Evolutionary conservation across 768 basidiomycete species (phyloP), one percentile per base, ranked within the genome.

Genomic region (Fibroporia radiculosa): DNA sequence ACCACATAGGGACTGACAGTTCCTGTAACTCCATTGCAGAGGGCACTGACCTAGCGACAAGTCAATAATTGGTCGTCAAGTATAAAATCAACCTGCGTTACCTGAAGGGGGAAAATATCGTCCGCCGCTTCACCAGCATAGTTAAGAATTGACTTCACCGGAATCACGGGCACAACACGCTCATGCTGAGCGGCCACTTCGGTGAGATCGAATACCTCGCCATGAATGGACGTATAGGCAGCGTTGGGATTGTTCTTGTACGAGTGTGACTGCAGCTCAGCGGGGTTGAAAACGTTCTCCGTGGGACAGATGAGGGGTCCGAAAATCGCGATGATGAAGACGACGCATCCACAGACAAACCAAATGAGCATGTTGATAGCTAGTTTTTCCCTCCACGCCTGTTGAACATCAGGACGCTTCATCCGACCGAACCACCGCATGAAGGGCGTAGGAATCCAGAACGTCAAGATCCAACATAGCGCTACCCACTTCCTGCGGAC

Each of bases 381-480:
- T 1, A 97, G 71, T 64, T 99, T 98, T 66, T 98, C 96, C 47
- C 95, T 71, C 96, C 96, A 99, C 1, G 96, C 96, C 63, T 97
- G 92, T 20, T 86, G 79, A 19, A 99, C 74, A 56, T 99, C 96
- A 50, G 84, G 62, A 6, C 95, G 84, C 67, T 97, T 96, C 93
- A 97, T 96, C 23, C 89, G 74, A 1, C 95, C 93, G 43, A 89
- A 50, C 60, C 75, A 80, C 8, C 64, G 71, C 33, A 99, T 66
- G 40, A 82, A 63, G 2, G 73, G 73, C 11, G 74, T 80, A 0
- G 95, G 96, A 4, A 92, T 65, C 90, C 91, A 98, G 71, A 76
- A 99, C 1, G 96, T 99, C 41, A 97, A 68, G 13, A 88, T 60
- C 85, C 90, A 91, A 53, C 86, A 90, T 0, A 97, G 63, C 14